These are phyloP conservation scores for Monosporascus sp. DNA, from an alignment of 2,329 filamentous ascomycete species.

Conservation along the genomic window DNA sequence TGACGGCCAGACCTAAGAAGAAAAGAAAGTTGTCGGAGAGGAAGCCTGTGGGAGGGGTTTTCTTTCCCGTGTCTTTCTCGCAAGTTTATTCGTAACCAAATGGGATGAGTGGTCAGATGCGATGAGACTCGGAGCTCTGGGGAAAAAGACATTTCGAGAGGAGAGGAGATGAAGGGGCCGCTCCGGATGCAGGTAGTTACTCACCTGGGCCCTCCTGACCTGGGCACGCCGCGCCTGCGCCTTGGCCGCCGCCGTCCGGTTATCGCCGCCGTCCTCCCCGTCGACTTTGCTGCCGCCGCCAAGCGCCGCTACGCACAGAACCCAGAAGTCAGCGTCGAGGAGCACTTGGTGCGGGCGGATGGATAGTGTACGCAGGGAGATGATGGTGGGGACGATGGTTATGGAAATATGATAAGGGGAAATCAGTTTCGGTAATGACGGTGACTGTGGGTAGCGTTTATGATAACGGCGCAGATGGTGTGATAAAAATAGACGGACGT, in stretches of 20 bases:
- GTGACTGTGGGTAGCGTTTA: too few species aligned
- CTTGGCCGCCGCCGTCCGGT: slow-evolving; percentile 29
- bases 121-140: too few species aligned
- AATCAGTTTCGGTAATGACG: neutral
- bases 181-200: too few species aligned
- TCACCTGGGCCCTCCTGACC: slow-evolving; percentile 43
- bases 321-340: neutral
- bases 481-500: neutral
- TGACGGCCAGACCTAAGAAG: too few species aligned
- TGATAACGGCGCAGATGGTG: neutral
- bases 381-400: neutral
- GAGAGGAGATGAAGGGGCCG: too few species aligned
- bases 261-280: neutral
- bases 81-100: too few species aligned
- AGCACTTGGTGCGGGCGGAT: neutral
- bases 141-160: too few species aligned
- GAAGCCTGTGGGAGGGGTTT: too few species aligned
- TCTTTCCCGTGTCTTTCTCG: too few species aligned
- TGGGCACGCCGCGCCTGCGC: slow-evolving; percentile 44
- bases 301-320: neutral
- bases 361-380: neutral
- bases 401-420: neutral
- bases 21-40: too few species aligned
- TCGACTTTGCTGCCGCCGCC: slow-evolving; percentile 3
- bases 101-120: too few species aligned